A percentile compares a stretch with the other conserved stretches of the same genome.
These are phyloP conservation scores for Fraxinus cuspidata DNA, from an alignment of 257 asterid species.

Conservation along the genomic window DNA sequence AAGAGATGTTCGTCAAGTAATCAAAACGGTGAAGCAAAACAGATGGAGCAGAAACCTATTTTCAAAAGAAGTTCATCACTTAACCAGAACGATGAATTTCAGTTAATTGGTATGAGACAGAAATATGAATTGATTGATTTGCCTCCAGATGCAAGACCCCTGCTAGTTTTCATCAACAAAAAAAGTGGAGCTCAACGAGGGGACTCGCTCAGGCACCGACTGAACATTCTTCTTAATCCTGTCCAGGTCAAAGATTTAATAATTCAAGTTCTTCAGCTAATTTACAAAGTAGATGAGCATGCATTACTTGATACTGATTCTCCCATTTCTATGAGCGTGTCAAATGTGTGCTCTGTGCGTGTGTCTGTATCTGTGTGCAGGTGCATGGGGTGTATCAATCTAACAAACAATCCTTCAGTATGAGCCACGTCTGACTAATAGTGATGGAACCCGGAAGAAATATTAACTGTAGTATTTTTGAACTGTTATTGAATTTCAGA, in stretches of 20 bases:
- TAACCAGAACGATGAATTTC: slow-evolving; percentile 67
- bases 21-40: slow-evolving; percentile 55
- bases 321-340: background rate
- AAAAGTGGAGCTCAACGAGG: slow-evolving; percentile 99
- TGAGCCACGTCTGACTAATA: background rate
- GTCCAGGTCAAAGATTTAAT: slow-evolving; percentile 70
- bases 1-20: slow-evolving; percentile 61
- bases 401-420: background rate
- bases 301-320: slow-evolving; percentile 3
- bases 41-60: slow-evolving; percentile 52
- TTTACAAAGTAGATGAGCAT: slow-evolving; percentile 9
- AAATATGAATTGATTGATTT: slow-evolving; percentile 84
- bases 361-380: background rate
- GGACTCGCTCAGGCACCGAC: slow-evolving; percentile 72
- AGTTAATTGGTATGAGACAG: slow-evolving; percentile 52
- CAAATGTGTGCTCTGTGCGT: background rate
- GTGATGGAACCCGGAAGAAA: background rate
- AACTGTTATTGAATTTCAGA: background rate
- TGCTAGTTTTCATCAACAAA: slow-evolving; percentile 82
- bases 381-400: background rate
- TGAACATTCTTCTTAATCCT: slow-evolving; percentile 85
- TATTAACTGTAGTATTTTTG: background rate
- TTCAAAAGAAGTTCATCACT: slow-evolving; percentile 63
- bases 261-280: slow-evolving; percentile 20
- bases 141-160: slow-evolving; percentile 90